Base-by-base conservation (phyloP, 2,329 filamentous ascomycete species). In the Nemania sp. region DNA sequence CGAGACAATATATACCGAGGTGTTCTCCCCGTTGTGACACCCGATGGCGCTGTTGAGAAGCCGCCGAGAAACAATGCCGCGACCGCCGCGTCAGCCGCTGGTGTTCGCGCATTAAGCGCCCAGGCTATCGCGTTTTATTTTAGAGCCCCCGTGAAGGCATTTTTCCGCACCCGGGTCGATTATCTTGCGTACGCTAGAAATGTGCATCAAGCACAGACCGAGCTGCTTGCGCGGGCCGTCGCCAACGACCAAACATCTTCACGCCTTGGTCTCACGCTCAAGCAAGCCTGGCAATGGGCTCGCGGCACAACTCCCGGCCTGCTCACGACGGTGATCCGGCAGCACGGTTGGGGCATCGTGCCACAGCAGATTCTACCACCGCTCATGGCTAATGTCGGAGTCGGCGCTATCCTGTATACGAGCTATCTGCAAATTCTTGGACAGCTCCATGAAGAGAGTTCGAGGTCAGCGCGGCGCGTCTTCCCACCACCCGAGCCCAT, bases 81-180 rank as follows among this genome's bases (percentile, higher is more conserved):
- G 5, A 89, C 87, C 2, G 94, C 92, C 55, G 92, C 93, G n/a
- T 94, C 93, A 24, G 94, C 94, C 4, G 94, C 94, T 24, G 89
- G 93, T 47, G 92, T 94, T 70, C 91, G 94, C 54, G 94, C 94
- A 29, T 80, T 97, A 70, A 94, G 91, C 74, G 92, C 93, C 7
- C 92, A 97, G 77, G 85, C 93, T 74, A 87, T 97, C 62, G 91
- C 93, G 26, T 97, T 97, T 75, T 98, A 97, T 82, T 98, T 97
- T 78, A 87, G 94, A 64, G 93, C 93, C 0, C 94, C 94, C 0
- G 92, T 94, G 61, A 97, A 97, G 81, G 92, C 94, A 18, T 98
- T 98, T 78, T 97, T 98, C 81, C 89, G 93, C 69, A 94, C 93
- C 1, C 85, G 94, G 66, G 93, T 98, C 71, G 94, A 98, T 83